phyloP scores from a whole-genome alignment of 257 asterid genomes.

The Asclepias syriaca region DNA sequence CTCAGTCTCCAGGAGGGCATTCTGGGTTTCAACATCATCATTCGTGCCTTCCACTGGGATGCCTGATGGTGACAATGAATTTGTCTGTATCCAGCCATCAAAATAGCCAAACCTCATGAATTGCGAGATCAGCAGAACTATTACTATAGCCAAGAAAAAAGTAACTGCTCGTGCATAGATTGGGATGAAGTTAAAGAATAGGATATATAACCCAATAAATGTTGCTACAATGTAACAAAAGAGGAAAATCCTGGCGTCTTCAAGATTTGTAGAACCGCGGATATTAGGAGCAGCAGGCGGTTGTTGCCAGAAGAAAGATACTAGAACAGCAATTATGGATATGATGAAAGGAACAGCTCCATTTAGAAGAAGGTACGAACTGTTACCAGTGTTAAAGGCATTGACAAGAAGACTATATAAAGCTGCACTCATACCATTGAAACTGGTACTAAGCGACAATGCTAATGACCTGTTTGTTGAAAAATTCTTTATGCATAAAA shows the following conservation, averaged over 20 bases:
- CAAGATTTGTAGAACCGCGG: slow-evolving; percentile 15
- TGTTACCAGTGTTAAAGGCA: slow-evolving; percentile 37
- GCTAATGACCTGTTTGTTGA: slow-evolving; percentile 43
- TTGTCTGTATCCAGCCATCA: slow-evolving; percentile 19
- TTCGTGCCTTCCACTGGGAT: slow-evolving; percentile 12
- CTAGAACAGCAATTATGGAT: slow-evolving; percentile 27
- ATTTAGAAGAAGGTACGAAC: slow-evolving; percentile 52
- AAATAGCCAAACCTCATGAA: slow-evolving; percentile 21
- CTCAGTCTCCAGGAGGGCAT: slow-evolving; percentile 19
- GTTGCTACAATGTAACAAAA: slow-evolving; percentile 33
- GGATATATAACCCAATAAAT: slow-evolving; percentile 50
- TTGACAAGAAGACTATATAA: slow-evolving; percentile 50
- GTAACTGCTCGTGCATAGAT: slow-evolving; percentile 27
- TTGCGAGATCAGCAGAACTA: slow-evolving; percentile 43
- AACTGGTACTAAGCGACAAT: slow-evolving; percentile 52
- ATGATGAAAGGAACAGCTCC: slow-evolving; percentile 42
- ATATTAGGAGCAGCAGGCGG: slow-evolving; percentile 21
- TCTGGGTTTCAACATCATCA: slow-evolving; percentile 26
- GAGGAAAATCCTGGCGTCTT: slow-evolving; percentile 28
- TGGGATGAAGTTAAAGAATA: slow-evolving; percentile 28
- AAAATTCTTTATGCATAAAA: slow-evolving; percentile 52
- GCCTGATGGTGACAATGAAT: slow-evolving; percentile 1
- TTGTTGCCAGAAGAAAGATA: slow-evolving; percentile 23
- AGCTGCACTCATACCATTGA: slow-evolving; percentile 59
- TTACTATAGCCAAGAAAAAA: slow-evolving; percentile 32